A percentile compares a stretch with the other conserved stretches of the same genome.
phyloP scores from a whole-genome alignment of 495 filamentous ascomycete species.

The Ramalina intermedia region DNA sequence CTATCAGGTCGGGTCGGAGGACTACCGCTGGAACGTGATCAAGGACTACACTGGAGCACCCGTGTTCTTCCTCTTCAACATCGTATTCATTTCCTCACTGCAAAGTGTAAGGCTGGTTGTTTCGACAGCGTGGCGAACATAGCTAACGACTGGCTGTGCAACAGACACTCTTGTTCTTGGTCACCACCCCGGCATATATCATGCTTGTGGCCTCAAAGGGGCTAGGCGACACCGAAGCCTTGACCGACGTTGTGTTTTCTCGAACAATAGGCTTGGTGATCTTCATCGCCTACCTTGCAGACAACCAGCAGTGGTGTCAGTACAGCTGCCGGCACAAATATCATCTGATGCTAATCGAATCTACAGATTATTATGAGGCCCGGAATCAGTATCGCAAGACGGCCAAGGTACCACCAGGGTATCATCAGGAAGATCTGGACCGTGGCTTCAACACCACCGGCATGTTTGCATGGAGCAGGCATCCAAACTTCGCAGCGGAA shows the following conservation, averaged over 20 bases:
- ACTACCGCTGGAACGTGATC: slow-evolving; percentile 73
- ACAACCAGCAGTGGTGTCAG: slow-evolving; percentile 85
- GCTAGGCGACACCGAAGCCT: slow-evolving; percentile 26
- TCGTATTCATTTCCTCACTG: slow-evolving; percentile 70
- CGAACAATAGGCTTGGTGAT: slow-evolving; percentile 54
- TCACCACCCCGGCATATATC: slow-evolving; percentile 72
- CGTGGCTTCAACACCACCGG: slow-evolving; percentile 81
- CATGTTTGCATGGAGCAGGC: slow-evolving; percentile 71
- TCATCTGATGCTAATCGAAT: background rate
- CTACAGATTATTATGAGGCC: slow-evolving; percentile 57
- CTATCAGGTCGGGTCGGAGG: slow-evolving; percentile 73
- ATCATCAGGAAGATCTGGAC: slow-evolving; percentile 62
- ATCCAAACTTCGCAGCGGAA: slow-evolving; percentile 91
- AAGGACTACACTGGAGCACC: slow-evolving; percentile 33
- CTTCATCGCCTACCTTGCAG: slow-evolving; percentile 63
- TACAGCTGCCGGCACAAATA: background rate
- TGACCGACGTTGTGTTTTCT: slow-evolving; percentile 54
- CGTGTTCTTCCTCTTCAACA: slow-evolving; percentile 71
- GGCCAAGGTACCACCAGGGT: slow-evolving; percentile 46
- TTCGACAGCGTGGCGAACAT: background rate
- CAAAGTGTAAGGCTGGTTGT: slow-evolving; percentile 50
- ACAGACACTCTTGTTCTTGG: slow-evolving; percentile 47
- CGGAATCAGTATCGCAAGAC: slow-evolving; percentile 60
- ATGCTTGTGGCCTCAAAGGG: slow-evolving; percentile 46
- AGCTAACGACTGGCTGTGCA: background rate